Evolutionary conservation across 2,329 filamentous ascomycete species (phyloP).

Genomic region (Colletotrichum agaves): DNA sequence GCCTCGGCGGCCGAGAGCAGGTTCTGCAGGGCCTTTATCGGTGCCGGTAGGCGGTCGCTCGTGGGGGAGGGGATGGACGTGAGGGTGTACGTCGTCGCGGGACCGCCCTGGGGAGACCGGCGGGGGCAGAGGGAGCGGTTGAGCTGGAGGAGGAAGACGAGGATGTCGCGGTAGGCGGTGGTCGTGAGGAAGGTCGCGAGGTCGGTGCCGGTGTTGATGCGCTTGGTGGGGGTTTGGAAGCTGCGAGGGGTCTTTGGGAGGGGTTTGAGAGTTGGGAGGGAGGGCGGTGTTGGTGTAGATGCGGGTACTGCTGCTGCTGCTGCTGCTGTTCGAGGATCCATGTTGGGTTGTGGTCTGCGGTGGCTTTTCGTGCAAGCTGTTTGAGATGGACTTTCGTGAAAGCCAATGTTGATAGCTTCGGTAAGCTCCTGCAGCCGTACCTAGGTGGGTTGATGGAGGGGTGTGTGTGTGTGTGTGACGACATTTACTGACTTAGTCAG

Average conservation of each 20-base stretch:
- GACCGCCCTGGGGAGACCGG: conserved; percentile 53
- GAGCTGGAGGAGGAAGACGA: conserved; percentile 87
- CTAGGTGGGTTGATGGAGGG: background rate
- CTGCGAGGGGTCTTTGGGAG: conserved; percentile 62
- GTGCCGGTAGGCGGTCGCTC: conserved; percentile 54
- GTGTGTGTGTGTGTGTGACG: background rate
- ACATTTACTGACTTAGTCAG: background rate
- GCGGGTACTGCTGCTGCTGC: conserved; percentile 6
- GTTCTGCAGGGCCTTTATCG: conserved; percentile 71
- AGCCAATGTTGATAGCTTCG: background rate
- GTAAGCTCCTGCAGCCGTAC: background rate
- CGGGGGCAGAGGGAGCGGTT: conserved; percentile 87
- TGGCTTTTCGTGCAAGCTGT: background rate
- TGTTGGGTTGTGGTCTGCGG: background rate
- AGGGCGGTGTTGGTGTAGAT: background rate
- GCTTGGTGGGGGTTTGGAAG: conserved; percentile 79
- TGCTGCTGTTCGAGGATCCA: conserved; percentile 19
- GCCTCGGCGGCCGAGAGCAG: conserved; percentile 73
- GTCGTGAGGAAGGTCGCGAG: conserved; percentile 83
- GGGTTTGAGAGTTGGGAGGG: conserved; percentile 50
- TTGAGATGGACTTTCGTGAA: background rate
- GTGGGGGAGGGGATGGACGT: conserved; percentile 53
- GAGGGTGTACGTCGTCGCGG: conserved; percentile 55
- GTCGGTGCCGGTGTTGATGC: conserved; percentile 86
- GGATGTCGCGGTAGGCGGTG: conserved; percentile 87